A percentile compares a stretch with the other conserved stretches of the same genome.
phyloP scores from a whole-genome alignment of 2,329 filamentous ascomycete genomes.

The Penicillium digitatum region DNA sequence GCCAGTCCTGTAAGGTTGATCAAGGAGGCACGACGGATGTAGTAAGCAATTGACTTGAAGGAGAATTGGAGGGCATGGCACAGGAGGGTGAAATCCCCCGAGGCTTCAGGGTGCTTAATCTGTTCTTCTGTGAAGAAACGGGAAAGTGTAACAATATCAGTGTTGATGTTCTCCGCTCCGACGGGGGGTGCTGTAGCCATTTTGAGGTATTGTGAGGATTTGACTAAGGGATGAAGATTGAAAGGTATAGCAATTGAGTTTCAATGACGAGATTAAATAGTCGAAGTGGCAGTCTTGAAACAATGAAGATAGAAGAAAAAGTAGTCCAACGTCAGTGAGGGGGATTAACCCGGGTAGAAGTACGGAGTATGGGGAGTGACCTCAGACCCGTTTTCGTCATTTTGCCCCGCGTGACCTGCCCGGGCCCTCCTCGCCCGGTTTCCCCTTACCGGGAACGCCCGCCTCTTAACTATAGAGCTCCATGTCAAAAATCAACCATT shows the following conservation, averaged over 20 bases:
- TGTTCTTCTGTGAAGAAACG: conserved; percentile 96
- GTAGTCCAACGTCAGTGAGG: conserved; percentile 16
- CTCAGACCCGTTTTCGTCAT: conserved; percentile 23
- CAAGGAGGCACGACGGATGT: conserved; percentile 90
- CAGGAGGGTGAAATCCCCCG: conserved; percentile 97
- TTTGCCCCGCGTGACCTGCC: conserved; percentile 21
- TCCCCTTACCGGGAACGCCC: conserved; percentile 14
- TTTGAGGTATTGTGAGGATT: conserved; percentile 14
- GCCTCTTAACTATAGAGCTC: not conserved
- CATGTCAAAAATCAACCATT: not conserved
- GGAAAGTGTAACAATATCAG: conserved; percentile 91
- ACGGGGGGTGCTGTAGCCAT: conserved; percentile 49
- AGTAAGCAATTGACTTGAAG: conserved; percentile 99
- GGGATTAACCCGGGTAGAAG: conserved; percentile 20
- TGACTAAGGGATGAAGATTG: not conserved
- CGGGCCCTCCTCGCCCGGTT: conserved; percentile 12
- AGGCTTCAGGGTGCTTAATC: conserved; percentile 85
- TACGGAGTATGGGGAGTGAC: conserved; percentile 21
- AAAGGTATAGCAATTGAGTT: conserved; percentile 2
- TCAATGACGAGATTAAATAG: conserved; percentile 1
- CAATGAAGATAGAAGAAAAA: not conserved
- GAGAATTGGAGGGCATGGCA: conserved; percentile 98
- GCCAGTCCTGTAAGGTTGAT: conserved; percentile 95
- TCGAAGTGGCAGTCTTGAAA: not conserved
- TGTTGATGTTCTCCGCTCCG: conserved; percentile 78